A percentile compares a stretch with the other conserved stretches of the same genome.
Conservation (phyloP, 768 basidiomycete species). For the Erythrobasidium yunnanense region DNA sequence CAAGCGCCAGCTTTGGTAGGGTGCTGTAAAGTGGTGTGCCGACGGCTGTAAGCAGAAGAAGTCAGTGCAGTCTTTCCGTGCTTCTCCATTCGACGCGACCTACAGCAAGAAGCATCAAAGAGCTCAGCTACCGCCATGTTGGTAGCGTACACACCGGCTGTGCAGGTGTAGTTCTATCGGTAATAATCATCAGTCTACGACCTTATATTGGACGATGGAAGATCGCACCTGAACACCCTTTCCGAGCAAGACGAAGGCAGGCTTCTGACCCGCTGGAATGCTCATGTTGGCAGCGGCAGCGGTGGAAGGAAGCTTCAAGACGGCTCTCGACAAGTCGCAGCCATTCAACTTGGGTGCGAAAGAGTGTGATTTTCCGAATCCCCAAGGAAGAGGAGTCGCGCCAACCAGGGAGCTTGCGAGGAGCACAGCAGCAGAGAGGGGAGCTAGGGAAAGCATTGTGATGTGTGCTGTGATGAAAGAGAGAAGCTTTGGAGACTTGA, state of each 20-base stretch:
- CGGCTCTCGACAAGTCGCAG: background rate
- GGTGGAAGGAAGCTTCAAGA: background rate
- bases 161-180: conserved; percentile 44
- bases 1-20: no score
- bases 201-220: background rate
- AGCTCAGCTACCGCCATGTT: conserved; percentile 25
- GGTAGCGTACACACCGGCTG: conserved; percentile 30
- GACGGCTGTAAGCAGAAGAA: background rate
- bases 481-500: no score
- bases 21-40: background rate
- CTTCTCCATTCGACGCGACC: background rate
- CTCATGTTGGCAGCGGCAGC: background rate
- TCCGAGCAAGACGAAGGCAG: background rate
- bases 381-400: background rate
- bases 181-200: no score
- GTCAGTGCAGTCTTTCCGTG: no score
- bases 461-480: background rate
- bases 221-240: conserved; percentile 1
- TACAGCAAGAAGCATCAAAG: conserved; percentile 14
- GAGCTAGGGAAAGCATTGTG: background rate
- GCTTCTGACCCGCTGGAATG: background rate
- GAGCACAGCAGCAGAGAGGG: background rate
- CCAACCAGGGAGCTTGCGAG: background rate
- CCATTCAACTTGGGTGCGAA: conserved; percentile 43
- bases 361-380: background rate